Base-by-base conservation (phyloP, 2,329 filamentous ascomycete species). In the Xylariaceae sp. region DNA sequence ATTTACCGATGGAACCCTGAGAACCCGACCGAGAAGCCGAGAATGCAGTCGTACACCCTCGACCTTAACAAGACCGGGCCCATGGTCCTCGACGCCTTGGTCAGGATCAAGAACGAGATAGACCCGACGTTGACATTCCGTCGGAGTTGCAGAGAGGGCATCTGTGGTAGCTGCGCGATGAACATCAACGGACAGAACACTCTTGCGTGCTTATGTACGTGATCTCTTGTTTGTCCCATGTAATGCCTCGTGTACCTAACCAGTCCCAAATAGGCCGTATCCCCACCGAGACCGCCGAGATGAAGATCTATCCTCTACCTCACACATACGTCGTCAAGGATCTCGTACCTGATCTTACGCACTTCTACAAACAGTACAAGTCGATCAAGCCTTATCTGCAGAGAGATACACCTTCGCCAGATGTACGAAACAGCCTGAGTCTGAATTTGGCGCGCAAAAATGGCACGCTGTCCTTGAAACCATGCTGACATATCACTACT, bases 281-380 rank as follows among this genome's bases (percentile, higher is more conserved):
- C 51, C 89, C 90, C 39, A 81, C 82, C 56, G 89, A 96, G 56
- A 80, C 81, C 53, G 75, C 84, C 59, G 87, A 96, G 57, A 79
- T 85, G 59, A 90, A 94, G 73, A 89, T 98, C 67, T 98, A 98
- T 73, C 92, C 92, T 46, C 78, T 98, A 53, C 92, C 92, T 57
- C 92, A 98, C 72, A 96, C 89, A 67, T 98, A 96, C 69, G 87
- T 98, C 55, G 89, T 98, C 70, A 98, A 97, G 80, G 92, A 98
- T 65, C 81, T 98, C 48, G 92, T 98, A 23, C 90, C 92, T 43
- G 92, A 98, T 64, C 73, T 98, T 71, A 98, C 92, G 48, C 85
- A 92, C 61, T 97, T 98, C 73, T 98, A 98, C 81, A 97, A 97
- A 78, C 92, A 98, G 76, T 98, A 98, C 80, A 95, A 96, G 71